phyloP scores from a whole-genome alignment of 371 early-diverging fungal genomes.

The Mucor saturninus region DNA sequence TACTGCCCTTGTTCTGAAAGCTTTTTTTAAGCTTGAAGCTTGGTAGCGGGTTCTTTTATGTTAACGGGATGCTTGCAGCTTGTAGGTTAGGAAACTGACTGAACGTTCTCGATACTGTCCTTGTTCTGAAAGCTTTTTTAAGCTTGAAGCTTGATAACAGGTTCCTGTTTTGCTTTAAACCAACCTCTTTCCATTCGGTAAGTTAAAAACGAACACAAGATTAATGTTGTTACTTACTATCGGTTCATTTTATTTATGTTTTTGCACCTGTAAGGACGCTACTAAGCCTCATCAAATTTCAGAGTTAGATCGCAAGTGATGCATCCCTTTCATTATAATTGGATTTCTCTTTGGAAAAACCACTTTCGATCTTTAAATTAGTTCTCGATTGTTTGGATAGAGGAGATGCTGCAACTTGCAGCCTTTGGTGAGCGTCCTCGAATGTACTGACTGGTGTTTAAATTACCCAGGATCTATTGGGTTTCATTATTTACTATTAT shows the following conservation, averaged over 20 bases:
- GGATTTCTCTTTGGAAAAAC: constrained; percentile 17
- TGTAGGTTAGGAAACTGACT: constrained; percentile 17
- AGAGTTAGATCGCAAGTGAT: constrained; percentile 20
- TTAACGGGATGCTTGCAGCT: constrained; percentile 3
- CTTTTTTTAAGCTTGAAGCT: constrained; percentile 23
- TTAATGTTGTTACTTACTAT: constrained; percentile 20
- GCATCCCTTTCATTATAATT: constrained; percentile 16
- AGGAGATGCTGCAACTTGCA: too few species aligned
- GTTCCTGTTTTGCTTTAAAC: constrained; percentile 24
- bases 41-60: constrained; percentile 14
- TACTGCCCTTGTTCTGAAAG: constrained; percentile 21
- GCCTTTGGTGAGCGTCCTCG: too few species aligned
- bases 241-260: constrained; percentile 20
- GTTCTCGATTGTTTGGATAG: constrained; percentile 18
- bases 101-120: constrained; percentile 22
- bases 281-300: constrained; percentile 21
- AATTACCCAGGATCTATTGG: too few species aligned
- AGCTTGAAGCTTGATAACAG: constrained; percentile 18
- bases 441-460: too few species aligned
- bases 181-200: constrained; percentile 18
- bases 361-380: constrained; percentile 16
- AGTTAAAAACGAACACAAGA: constrained; percentile 20
- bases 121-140: constrained; percentile 22
- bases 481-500: too few species aligned
- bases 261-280: constrained; percentile 14